Evolutionary conservation across 1,284 basidiomycete genomes (phyloP), one percentile per base, ranked within the genome.

Genomic region (Papiliotrema nemorosa): DNA sequence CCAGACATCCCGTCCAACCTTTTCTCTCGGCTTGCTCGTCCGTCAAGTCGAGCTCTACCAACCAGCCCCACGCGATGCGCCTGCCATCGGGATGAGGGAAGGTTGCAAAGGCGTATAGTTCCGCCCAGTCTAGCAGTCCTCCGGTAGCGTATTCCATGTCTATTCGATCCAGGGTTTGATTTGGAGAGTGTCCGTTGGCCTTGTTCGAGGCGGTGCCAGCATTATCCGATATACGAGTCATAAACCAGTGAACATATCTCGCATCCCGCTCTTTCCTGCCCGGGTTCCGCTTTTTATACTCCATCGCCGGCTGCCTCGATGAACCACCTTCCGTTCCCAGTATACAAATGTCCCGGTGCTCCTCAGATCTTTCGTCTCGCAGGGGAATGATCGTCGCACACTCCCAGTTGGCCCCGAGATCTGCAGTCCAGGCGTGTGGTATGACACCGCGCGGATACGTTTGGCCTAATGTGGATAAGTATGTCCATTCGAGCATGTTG

Each of bases 391-490:
- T 50, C 33, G 41, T 53, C 5, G 44, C 47, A 29, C 60, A 62
- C 47, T 62, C 60, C 51, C 55, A 54, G 38, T 62, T 62, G 21
- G 39, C 27, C n/a, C 60, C 60, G 3, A 57, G 34, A 35, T 62
- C 57, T 18, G 49, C 52, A 16, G 47, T 43, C 55, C 52, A 54
- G 33, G 27, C 49, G 25, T 18, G 25, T 9, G 51, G 49, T 20
- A 29, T 9, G 33, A 9, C 33, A 18, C 44, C 49, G 16, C 21
- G 20, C 5, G 49, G 45, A 13, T 50, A 18, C 44, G 35, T 20
- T 18, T 52, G 14, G 26, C 18, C 31, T 2, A 62, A 29, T 2
- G 57, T 37, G 5, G 38, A 35, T 0, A 55, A 42, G 27, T 54
- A 59, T 21, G 49, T 52, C 60, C 60, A 62, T 13, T 39, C 14